Percentiles rank a stretch among this genome's conserved stretches.
Evolutionary conservation across 768 basidiomycete species (phyloP).

Genomic region (Auricularia sp.): DNA sequence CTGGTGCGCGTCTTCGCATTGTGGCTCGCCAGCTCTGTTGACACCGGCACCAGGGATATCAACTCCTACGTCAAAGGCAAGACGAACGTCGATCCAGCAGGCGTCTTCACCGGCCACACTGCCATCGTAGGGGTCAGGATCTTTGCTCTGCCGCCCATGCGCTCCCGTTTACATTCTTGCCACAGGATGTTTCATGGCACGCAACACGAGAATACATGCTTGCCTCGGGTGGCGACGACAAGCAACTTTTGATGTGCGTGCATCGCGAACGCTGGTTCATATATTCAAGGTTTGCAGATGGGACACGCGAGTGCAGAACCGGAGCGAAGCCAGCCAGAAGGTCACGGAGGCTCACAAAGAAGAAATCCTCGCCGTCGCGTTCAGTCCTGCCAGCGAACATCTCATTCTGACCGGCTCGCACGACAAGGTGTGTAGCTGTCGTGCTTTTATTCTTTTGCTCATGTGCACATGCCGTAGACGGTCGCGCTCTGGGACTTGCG

Average conservation of each 20-base stretch:
- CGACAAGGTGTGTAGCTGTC: conserved; percentile 59
- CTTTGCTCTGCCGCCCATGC: conserved; percentile 18
- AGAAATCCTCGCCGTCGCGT: conserved; percentile 85
- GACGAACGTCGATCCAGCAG: conserved; percentile 71
- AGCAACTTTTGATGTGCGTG: conserved; percentile 82
- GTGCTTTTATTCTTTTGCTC: background rate
- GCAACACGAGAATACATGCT: conserved; percentile 70
- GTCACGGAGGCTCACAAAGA: conserved; percentile 73
- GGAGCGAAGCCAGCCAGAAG: conserved; percentile 54
- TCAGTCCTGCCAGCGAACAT: conserved; percentile 71
- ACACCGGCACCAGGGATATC: conserved; percentile 57
- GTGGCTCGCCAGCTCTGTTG: background rate
- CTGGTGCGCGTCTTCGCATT: conserved; percentile 45
- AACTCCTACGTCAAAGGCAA: conserved; percentile 78
- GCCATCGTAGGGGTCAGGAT: conserved; percentile 73
- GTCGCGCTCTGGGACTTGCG: conserved; percentile 83
- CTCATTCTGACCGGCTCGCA: conserved; percentile 85
- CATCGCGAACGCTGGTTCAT: conserved; percentile 6
- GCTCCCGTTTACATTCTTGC: background rate
- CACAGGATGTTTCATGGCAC: conserved; percentile 95
- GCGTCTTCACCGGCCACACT: conserved; percentile 77
- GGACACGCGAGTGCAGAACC: conserved; percentile 65
- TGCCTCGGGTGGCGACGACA: conserved; percentile 93
- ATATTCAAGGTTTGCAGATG: conserved; percentile 42
- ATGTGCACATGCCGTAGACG: conserved; percentile 42